Conservation (phyloP, 257 asterid species). For the Solanum medicagineum region DNA sequence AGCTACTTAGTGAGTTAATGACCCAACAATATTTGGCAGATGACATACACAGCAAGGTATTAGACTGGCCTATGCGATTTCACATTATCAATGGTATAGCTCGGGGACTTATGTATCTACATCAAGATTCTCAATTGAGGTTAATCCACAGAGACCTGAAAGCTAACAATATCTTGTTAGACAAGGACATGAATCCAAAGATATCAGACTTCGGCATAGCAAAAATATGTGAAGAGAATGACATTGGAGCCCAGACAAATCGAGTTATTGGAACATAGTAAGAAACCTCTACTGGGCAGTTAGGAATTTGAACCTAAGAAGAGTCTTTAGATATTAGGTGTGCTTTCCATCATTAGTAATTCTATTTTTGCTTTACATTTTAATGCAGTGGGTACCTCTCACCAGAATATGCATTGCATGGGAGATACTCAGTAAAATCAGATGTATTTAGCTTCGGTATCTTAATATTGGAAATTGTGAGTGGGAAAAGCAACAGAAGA, state of each 20-base stretch:
- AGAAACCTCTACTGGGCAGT: background rate
- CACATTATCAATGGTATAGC: slow-evolving; percentile 27
- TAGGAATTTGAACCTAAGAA: background rate
- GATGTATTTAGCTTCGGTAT: slow-evolving; percentile 28
- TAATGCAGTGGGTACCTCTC: slow-evolving; percentile 14
- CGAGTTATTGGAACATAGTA: slow-evolving; percentile 43
- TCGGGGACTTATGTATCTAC: slow-evolving; percentile 37
- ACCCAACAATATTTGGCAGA: slow-evolving; percentile 8
- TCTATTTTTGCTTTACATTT: background rate
- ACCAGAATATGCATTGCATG: slow-evolving; percentile 16
- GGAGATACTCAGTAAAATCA: slow-evolving; percentile 16
- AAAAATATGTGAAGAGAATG: slow-evolving; percentile 24
- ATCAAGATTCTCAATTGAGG: slow-evolving; percentile 31
- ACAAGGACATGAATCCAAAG: slow-evolving; percentile 30
- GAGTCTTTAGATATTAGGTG: background rate
- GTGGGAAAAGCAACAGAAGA: slow-evolving; percentile 13
- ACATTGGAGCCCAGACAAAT: slow-evolving; percentile 23
- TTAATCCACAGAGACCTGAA: slow-evolving; percentile 42
- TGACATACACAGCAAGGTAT: background rate
- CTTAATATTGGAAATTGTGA: slow-evolving; percentile 15
- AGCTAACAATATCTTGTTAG: slow-evolving; percentile 35
- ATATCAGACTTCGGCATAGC: slow-evolving; percentile 51
- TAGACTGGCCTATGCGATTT: slow-evolving; percentile 37
- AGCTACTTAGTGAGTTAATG: background rate
- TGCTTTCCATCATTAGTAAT: background rate